Conservation (phyloP, 1,284 basidiomycete species). For the Tremellales sp. region DNA sequence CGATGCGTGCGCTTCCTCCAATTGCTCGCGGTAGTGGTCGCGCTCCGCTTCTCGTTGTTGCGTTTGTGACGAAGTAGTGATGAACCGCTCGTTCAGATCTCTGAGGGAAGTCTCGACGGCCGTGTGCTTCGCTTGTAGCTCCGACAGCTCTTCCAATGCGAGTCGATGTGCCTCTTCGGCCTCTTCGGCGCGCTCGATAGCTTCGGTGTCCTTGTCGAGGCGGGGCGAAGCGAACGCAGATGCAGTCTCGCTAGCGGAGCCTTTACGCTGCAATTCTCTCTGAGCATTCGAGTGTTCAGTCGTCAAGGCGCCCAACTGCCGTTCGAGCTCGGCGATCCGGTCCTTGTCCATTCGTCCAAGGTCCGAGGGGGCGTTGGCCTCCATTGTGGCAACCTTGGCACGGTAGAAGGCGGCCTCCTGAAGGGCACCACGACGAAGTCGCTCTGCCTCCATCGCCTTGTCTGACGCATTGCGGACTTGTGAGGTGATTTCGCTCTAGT, state of each 20-base stretch:
- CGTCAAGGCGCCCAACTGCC: conserved; percentile 64
- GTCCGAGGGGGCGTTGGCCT: conserved; percentile 65
- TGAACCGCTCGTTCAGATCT: conserved; percentile 72
- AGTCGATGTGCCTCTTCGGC: conserved; percentile 76
- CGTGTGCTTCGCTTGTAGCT: conserved; percentile 65
- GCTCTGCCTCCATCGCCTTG: conserved; percentile 74
- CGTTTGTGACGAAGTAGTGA: conserved; percentile 68
- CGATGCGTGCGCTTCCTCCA: conserved; percentile 65
- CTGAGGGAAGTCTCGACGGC: conserved; percentile 65
- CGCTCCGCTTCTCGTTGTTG: conserved; percentile 79
- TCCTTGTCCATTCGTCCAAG: conserved; percentile 71
- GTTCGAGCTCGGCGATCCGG: conserved; percentile 74
- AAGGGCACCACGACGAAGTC: conserved; percentile 69
- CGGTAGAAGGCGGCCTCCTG: conserved; percentile 97
- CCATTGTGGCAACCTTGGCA: conserved; percentile 83
- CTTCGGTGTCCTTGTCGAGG: conserved; percentile 74
- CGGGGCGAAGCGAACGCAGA: conserved; percentile 69
- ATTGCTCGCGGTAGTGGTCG: conserved; percentile 60
- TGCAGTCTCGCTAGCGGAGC: conserved; percentile 68
- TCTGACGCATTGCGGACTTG: conserved; percentile 62
- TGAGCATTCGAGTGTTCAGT: conserved; percentile 59
- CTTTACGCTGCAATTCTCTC: conserved; percentile 65
- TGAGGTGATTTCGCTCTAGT: conserved; percentile 46
- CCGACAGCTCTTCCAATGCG: conserved; percentile 64
- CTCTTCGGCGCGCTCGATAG: conserved; percentile 72